These are phyloP conservation scores for Candida anglica DNA, from an alignment of 805 yeast genomes.

Conservation along the genomic window DNA sequence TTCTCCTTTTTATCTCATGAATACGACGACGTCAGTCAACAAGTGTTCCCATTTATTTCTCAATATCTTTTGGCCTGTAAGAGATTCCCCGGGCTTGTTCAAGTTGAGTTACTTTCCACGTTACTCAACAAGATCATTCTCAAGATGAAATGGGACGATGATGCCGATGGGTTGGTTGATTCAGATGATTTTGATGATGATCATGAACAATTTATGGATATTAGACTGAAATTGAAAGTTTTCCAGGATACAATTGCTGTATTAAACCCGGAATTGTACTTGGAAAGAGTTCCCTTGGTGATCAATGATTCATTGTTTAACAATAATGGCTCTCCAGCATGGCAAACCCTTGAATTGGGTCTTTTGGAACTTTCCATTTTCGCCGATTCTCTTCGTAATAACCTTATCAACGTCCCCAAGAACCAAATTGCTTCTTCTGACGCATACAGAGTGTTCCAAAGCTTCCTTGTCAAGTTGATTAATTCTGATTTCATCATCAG, in stretches of 20 bases:
- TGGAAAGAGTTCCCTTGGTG: conserved; percentile 57
- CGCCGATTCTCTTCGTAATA: conserved; percentile 76
- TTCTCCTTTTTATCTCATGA: conserved; percentile 72
- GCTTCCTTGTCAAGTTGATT: conserved; percentile 55
- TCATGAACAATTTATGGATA: conserved; percentile 74
- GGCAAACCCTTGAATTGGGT: conserved; percentile 88
- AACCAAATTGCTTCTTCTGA: conserved; percentile 60
- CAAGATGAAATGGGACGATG: conserved; percentile 79
- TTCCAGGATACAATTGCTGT: conserved; percentile 79
- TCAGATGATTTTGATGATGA: conserved; percentile 64
- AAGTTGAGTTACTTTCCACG: conserved; percentile 52
- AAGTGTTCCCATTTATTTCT: conserved; percentile 76
- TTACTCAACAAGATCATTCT: conserved; percentile 66
- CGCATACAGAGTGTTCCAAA: conserved; percentile 59
- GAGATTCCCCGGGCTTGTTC: conserved; percentile 39
- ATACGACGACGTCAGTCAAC: conserved; percentile 83
- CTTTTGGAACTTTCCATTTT: conserved; percentile 75
- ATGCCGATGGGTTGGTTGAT: conserved; percentile 57
- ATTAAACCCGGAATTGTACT: conserved; percentile 54
- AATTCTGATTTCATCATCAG: conserved; percentile 40
- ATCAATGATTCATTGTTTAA: conserved; percentile 46
- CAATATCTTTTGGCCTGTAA: conserved; percentile 69
- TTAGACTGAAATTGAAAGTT: conserved; percentile 66
- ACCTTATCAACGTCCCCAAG: conserved; percentile 68
- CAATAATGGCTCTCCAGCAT: conserved; percentile 20